Evolutionary conservation across 1,139 yeast genomes (phyloP), one percentile per base, ranked within the genome.

Genomic region (Yamadazyma taylorii): DNA sequence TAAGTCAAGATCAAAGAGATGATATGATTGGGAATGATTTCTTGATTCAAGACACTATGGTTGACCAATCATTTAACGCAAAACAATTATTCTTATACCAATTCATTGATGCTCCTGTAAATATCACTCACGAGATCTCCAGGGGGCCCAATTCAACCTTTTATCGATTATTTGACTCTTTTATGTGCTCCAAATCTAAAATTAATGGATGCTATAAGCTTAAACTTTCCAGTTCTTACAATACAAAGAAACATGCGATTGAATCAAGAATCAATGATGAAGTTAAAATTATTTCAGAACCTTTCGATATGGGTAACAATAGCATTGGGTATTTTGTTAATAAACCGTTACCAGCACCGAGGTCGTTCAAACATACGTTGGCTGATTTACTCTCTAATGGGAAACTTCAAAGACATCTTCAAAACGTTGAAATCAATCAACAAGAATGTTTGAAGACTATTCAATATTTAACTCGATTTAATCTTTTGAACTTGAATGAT

Each of bases 291-390:
- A 69, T 75, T 31, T 73, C 69, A 36, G 75, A 70, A 14, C 64
- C 69, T 9, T 60, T 68, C 4, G 53, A 72, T 10, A 61, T 78
- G 3, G 69, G 73, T 3, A 58, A 65, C 19, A 72, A 78, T 41
- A 79, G 87, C 1, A 60, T 76, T 8, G 80, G 89, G 6, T 86
- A 81, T 46, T 58, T 84, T 1, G 66, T 85, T 1, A 79, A 80
- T 41, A 80, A 78, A 8, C 82, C 79, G n/a, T 41, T 68, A 5
- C 43, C 48, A 6, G 47, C 73, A 1, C 77, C 77, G 0, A 35
- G 41, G 1, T 57, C 62, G 7, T 56, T 71, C 34, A 69, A 67
- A 43, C 66, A 58, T 34, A 51, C 70, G 0, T 51, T 70, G 39
- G 69, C 70, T 5, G 68, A 63, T 28, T 47, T 71, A 19, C 56